phyloP scores from a whole-genome alignment of 768 basidiomycete species.

The Lyophyllum shimeji region DNA sequence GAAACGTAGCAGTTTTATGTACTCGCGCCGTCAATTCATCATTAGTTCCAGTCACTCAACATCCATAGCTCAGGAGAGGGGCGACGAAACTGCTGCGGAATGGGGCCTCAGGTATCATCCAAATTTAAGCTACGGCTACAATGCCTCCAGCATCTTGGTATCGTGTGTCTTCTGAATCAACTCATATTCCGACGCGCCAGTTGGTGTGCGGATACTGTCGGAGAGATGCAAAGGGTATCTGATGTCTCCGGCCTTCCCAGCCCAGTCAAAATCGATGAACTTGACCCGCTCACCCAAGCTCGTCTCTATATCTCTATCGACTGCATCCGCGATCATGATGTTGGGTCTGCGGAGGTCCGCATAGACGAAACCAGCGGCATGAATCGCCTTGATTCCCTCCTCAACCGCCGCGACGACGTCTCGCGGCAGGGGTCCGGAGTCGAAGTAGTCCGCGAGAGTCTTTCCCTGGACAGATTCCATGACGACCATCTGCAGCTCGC shows the following conservation, averaged over 20 bases:
- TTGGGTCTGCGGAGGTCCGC: constrained; percentile 7
- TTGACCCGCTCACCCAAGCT: background rate
- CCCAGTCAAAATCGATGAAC: constrained; percentile 14
- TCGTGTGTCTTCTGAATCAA: constrained; percentile 6
- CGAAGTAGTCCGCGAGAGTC: background rate
- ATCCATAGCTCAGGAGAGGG: too few relatives aligned
- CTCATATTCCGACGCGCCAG: constrained; percentile 4
- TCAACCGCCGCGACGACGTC: constrained; percentile 1
- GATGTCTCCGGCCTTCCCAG: constrained; percentile 14
- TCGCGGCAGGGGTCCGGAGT: background rate
- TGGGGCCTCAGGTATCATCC: too few relatives aligned
- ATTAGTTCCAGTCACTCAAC: too few relatives aligned
- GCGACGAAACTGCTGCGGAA: too few relatives aligned
- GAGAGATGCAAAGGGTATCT: constrained; percentile 16
- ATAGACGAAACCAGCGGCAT: constrained; percentile 3
- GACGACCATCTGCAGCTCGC: constrained; percentile 23
- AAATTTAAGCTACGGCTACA: background rate
- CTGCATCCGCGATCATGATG: constrained; percentile 1
- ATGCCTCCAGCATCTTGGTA: constrained; percentile 1
- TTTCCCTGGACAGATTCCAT: constrained; percentile 27
- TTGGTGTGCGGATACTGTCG: constrained; percentile 1
- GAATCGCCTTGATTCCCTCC: background rate
- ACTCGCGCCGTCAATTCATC: too few relatives aligned
- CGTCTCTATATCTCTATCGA: background rate
- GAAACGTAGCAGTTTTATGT: too few relatives aligned